Evolutionary conservation across 352 stramenopile species (phyloP).

Genomic region (Phytophthora melonis): DNA sequence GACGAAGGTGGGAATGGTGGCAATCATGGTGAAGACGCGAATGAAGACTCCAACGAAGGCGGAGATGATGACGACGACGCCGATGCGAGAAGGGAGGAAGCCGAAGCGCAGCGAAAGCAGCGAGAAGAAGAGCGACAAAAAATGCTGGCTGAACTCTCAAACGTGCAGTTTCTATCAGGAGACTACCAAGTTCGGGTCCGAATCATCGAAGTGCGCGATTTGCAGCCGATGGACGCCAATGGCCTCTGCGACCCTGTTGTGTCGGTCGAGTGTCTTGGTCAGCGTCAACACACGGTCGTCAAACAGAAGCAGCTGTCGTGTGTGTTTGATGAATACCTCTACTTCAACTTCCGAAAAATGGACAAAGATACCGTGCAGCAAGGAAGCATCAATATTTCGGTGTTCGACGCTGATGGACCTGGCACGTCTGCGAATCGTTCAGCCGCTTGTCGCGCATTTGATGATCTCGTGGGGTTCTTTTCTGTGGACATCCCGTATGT

Average conservation of each 20-base stretch:
- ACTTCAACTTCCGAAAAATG: constrained; percentile 89
- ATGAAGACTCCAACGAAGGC: constrained; percentile 43
- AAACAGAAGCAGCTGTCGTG: constrained; percentile 87
- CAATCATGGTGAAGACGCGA: constrained; percentile 43
- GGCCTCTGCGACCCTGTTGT: constrained; percentile 91
- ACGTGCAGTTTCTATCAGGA: constrained; percentile 79
- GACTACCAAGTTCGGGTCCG: constrained; percentile 90
- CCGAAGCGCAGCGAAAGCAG: constrained; percentile 67
- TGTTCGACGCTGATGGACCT: constrained; percentile 82
- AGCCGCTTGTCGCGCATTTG: constrained; percentile 43
- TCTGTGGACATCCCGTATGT: constrained; percentile 86
- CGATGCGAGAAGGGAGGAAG: constrained; percentile 46
- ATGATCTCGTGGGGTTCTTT: constrained; percentile 90
- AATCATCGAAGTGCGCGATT: constrained; percentile 91
- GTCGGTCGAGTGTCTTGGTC: constrained; percentile 83
- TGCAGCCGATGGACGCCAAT: constrained; percentile 89
- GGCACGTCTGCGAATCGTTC: constrained; percentile 42
- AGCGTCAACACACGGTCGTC: constrained; percentile 82
- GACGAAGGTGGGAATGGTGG: constrained; percentile 35
- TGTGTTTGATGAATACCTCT: constrained; percentile 92
- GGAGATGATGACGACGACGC: constrained; percentile 50
- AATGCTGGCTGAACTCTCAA: constrained; percentile 76
- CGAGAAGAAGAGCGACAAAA: constrained; percentile 77
- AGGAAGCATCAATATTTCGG: constrained; percentile 80
- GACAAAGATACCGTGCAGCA: constrained; percentile 81